Base-by-base conservation (phyloP, 306 rosid genomes). In the Castanea mollissima region DNA sequence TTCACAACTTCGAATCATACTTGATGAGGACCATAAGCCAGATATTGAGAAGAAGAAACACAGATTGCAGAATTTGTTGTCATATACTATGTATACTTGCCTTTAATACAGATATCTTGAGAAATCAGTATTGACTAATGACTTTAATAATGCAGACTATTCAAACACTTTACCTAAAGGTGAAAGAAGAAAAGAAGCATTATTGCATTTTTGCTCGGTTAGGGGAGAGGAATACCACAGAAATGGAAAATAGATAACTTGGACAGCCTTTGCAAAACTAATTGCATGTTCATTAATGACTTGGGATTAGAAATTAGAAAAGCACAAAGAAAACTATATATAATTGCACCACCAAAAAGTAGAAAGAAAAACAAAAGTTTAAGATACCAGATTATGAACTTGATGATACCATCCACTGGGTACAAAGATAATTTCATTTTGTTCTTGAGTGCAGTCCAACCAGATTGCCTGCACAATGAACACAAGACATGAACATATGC, bases 381-480 rank as follows among this genome's bases (percentile, higher is more conserved):
- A 55, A 67, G 73, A 69, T 83, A 93, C 98, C 96, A 93, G 86
- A 87, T 95, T 95, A 83, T 91, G 91, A 82, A 95, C 99, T 86
- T 95, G 97, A 88, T 95, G 99, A 82, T 90, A 95, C 99, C 99
- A 95, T 74, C 99, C 96, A 1, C 98, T 93, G 23, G 98, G 99
- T 74, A 93, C 98, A 87, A 95, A 95, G 79, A 95, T 91, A 77
- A 90, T 78, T 88, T 93, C 98, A 76, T 93, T 91, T n/a, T 84
- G 89, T 79, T 91, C 97, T 89, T 93, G 99, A 57, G 70, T 89
- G 84, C 94, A 91, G 79, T 95, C 98, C 86, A 95, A 81, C 99
- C 97, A 93, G 76, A 78, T 76, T 81, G 96, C 89, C 99, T 95
- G 88, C 82, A 75, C 72, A 63, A 58, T 38, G 41, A 41, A 82